These are phyloP conservation scores for Grosmannia huntii DNA, from an alignment of 2,329 filamentous ascomycete species.

Conservation along the genomic window DNA sequence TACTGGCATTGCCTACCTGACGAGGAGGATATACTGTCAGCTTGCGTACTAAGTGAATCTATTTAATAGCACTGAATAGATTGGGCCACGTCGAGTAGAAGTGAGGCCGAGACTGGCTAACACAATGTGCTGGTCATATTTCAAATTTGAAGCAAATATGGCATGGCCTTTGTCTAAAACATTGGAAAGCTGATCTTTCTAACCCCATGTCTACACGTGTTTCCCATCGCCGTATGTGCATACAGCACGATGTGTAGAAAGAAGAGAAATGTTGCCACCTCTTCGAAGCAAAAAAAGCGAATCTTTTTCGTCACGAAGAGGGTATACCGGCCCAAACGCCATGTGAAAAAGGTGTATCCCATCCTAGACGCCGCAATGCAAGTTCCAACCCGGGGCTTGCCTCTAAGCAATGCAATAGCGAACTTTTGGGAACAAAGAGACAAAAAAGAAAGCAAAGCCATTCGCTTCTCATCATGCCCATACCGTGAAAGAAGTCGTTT, in stretches of 20 bases:
- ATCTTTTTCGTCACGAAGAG: background rate
- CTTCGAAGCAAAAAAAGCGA: background rate
- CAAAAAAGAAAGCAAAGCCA: background rate
- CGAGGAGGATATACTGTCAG: background rate
- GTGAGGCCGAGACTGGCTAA: background rate
- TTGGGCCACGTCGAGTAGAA: background rate
- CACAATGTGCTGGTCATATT: no score
- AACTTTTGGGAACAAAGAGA: background rate
- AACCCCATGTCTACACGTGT: background rate
- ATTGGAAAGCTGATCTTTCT: background rate
- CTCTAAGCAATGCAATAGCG: background rate
- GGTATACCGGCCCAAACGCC: background rate
- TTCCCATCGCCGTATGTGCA: background rate
- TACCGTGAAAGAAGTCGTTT: background rate
- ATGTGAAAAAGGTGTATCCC: background rate
- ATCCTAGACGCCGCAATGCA: background rate
- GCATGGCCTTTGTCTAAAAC: background rate
- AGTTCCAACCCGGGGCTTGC: background rate
- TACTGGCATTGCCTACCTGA: constrained; percentile 45
- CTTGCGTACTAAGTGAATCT: background rate
- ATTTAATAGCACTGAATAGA: background rate
- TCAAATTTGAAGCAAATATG: background rate
- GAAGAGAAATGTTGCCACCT: background rate
- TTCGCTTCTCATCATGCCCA: constrained; percentile 1
- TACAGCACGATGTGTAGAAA: background rate